Conservation (phyloP, 495 filamentous ascomycete species). For the Aspergillus sparsus region DNA sequence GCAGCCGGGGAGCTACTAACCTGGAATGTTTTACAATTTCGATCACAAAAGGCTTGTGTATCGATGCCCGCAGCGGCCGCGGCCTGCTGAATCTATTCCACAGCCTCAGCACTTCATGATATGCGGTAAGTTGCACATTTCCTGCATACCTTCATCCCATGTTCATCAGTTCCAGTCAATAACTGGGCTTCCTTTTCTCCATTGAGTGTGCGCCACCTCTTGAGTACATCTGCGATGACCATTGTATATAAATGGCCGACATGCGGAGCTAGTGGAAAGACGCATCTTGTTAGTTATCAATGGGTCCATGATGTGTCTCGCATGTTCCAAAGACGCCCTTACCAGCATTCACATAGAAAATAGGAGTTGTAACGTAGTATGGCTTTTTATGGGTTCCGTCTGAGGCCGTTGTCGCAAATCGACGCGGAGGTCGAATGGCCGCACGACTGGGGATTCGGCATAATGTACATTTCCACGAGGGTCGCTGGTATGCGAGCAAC, state of each 20-base stretch:
- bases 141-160: conserved; percentile 79
- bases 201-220: conserved; percentile 83
- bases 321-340: conserved; percentile 21
- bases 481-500: conserved; percentile 26
- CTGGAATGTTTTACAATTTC: conserved; percentile 53
- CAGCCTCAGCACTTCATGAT: conserved; percentile 22
- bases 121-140: neutral
- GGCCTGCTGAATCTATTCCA: conserved; percentile 75
- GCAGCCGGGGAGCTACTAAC: conserved; percentile 24
- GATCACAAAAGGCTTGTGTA: conserved; percentile 62
- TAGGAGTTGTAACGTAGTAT: conserved; percentile 94
- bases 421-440: conserved; percentile 26
- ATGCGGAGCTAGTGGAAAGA: conserved; percentile 69
- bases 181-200: conserved; percentile 68
- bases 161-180: conserved; percentile 94
- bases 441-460: conserved; percentile 27
- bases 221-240: conserved; percentile 86
- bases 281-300: conserved; percentile 23
- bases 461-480: conserved; percentile 38
- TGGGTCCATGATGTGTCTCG: too few species aligned
- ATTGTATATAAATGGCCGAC: conserved; percentile 94
- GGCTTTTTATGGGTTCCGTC: conserved; percentile 62
- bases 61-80: conserved; percentile 64
- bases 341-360: conserved; percentile 99
- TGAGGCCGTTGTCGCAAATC: conserved; percentile 37